Base-by-base conservation (phyloP, 176 grass and related monocot genomes). In the Elaeis guineensis region DNA sequence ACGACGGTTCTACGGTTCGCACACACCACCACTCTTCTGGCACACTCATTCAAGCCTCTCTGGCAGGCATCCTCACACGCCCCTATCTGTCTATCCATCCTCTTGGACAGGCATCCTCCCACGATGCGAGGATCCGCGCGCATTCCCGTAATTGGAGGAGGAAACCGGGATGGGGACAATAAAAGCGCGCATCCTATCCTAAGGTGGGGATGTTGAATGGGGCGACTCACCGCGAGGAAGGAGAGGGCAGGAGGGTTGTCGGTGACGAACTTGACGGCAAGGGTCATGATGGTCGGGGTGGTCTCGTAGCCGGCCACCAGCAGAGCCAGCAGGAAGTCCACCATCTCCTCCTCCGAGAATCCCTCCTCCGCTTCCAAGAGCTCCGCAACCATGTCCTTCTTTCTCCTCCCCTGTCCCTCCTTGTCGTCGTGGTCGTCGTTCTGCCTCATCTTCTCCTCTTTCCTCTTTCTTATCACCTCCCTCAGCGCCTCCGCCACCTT, bases 291-390 rank as follows among this genome's bases (percentile, higher is more conserved):
- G 63, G 89, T 86, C 17, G 93, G 81, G 1, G 93, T 92, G 4
- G 93, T 98, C 81, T 98, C 93, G 59, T 92, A 92, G 21, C 93
- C 93, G 1, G 84, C 93, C 30, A 98, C 81, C 6, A 98, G 81
- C 59, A 98, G 63, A 16, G 87, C 78, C 22, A 98, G 76, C 19
- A 89, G 80, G 87, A 98, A 98, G 49, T 98, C 93, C 25, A 98
- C 84, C 55, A 89, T 92, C 69, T 98, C 93, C 67, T 98, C 93
- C 66, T 74, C 93, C 0, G 84, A 85, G 72, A 98, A 79, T 55
- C 73, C 73, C 51, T 88, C 92, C 17, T 89, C 84, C 22, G 74
- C 80, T 1, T 91, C 73, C 5, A 98, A 64, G 58, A 98, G 84
- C 73, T 92, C 84, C 32, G 89, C 84, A 72, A 98, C 75, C 93